Base-by-base conservation (phyloP, 2,329 filamentous ascomycete genomes). In the Neopestalotiopsis sp. region DNA sequence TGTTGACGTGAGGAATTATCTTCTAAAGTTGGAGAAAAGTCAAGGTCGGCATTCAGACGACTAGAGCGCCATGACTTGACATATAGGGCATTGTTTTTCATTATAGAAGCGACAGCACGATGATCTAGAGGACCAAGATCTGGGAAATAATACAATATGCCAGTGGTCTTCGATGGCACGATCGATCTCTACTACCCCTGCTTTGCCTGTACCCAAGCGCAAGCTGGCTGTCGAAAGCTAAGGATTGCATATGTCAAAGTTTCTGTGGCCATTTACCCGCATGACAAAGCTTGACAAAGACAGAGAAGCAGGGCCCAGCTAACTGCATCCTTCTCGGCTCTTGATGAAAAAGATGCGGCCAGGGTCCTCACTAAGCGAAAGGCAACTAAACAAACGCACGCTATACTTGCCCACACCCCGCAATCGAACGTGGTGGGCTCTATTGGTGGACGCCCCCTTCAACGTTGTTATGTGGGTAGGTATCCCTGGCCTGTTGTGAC, bases 361-460 rank as follows among this genome's bases (percentile, higher is more conserved):
- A 52, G 45, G 45, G 45, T 52, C 45, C 45, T 52, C 45, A 52
- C 45, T 52, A 52, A 52, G 45, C 45, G 45, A 52, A 52, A 52
- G 17, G 45, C 45, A 52, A 52, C 45, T 34, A 59, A 30, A 28
- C 13, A 34, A 30, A 28, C 57, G 34, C 10, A 28, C 57, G 34
- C 10, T 59, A 34, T 59, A 59, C 30, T 14, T 30, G 24, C 57
- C 24, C 59, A 59, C 59, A 59, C 59, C 59, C 59, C 32, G 59
- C 59, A 59, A 30, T 24, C 13, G 13, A 28, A 28, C 57, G 24
- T 34, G 24, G 30, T 59, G 17, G 24, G 13, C 3, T 62, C 59
- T 34, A 62, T 62, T 62, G 59, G 59, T 62, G 59, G 59, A 34
- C 12, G 28, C n/a, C 57, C 24, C 13, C 57, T 20, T 34, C 57